Evolutionary conservation across 2,329 filamentous ascomycete genomes (phyloP).

Genomic region (Coniosporium tulheliwenetii): DNA sequence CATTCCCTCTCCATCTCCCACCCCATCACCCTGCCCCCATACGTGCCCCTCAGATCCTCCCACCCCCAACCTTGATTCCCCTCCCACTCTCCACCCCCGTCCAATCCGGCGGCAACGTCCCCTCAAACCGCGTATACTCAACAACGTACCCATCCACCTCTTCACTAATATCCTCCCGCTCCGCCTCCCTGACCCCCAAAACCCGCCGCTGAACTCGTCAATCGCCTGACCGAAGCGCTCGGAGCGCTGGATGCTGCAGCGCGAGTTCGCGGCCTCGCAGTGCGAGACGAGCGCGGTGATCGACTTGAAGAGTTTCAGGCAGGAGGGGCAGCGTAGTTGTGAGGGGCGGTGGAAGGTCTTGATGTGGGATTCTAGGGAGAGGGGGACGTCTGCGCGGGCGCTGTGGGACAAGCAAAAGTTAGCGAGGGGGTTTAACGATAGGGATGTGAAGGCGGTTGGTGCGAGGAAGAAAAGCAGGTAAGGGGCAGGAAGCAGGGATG

Average conservation of each 20-base stretch:
- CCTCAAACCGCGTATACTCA: constrained; percentile 10
- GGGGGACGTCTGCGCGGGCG: background rate
- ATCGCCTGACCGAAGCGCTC: constrained; percentile 10
- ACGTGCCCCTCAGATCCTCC: no score
- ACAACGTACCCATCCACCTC: background rate
- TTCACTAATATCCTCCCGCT: constrained; percentile 4
- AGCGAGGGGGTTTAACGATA: background rate
- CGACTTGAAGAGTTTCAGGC: constrained; percentile 23
- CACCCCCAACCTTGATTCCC: no score
- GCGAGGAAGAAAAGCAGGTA: no score
- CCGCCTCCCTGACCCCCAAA: constrained; percentile 14
- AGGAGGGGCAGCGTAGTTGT: constrained; percentile 21
- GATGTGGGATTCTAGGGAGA: constrained; percentile 14
- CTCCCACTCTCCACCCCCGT: constrained; percentile 1
- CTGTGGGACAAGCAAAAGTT: background rate
- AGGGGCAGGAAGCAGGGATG: constrained; percentile 4
- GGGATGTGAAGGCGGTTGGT: background rate
- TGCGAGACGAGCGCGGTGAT: constrained; percentile 22
- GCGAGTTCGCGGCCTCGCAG: constrained; percentile 18
- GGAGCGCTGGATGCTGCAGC: constrained; percentile 8
- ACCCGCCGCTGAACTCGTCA: constrained; percentile 26
- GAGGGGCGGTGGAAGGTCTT: constrained; percentile 17
- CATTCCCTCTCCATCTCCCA: no score
- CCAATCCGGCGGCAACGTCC: constrained; percentile 16
- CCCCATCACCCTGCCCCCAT: no score